A percentile compares a stretch with the other conserved stretches of the same genome.
Evolutionary conservation across 345 rosid species (phyloP).

Genomic region (Brassica rapa): DNA sequence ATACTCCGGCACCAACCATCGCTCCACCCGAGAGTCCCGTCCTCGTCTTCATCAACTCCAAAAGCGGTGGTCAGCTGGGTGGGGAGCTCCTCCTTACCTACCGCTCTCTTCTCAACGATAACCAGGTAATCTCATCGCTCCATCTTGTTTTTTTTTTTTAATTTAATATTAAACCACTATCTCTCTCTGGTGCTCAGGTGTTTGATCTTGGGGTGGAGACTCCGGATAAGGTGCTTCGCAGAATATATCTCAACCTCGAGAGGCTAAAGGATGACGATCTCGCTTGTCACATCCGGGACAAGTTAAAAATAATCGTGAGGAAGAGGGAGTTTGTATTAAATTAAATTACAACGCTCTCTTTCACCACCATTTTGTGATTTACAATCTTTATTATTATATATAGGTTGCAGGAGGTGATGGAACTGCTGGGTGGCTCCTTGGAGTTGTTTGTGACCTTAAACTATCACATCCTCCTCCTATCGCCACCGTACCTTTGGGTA

Average conservation of each 20-base stretch:
- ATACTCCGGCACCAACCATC: neutral
- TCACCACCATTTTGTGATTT: neutral
- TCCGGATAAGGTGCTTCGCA: slow-evolving; percentile 66
- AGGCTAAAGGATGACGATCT: slow-evolving; percentile 56
- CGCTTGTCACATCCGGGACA: slow-evolving; percentile 56
- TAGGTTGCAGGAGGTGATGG: slow-evolving; percentile 99
- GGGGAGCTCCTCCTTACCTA: slow-evolving; percentile 77
- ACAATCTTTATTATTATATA: neutral
- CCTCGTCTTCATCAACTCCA: slow-evolving; percentile 84
- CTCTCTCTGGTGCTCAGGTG: slow-evolving; percentile 43
- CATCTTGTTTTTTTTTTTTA: neutral
- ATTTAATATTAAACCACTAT: neutral
- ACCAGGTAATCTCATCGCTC: slow-evolving; percentile 49
- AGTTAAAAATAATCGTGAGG: slow-evolving; percentile 62
- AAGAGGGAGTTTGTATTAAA: too few relatives aligned
- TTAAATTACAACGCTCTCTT: neutral
- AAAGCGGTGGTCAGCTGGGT: slow-evolving; percentile 93
- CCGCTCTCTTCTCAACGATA: slow-evolving; percentile 58
- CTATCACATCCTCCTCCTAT: slow-evolving; percentile 85
- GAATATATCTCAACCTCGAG: slow-evolving; percentile 69
- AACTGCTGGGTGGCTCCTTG: slow-evolving; percentile 98
- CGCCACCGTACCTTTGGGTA: slow-evolving; percentile 94
- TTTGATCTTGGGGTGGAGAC: slow-evolving; percentile 76
- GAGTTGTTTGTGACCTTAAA: slow-evolving; percentile 88
- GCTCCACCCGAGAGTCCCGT: slow-evolving; percentile 67